Conservation (phyloP, 495 filamentous ascomycete species). For the Podospora conica region DNA sequence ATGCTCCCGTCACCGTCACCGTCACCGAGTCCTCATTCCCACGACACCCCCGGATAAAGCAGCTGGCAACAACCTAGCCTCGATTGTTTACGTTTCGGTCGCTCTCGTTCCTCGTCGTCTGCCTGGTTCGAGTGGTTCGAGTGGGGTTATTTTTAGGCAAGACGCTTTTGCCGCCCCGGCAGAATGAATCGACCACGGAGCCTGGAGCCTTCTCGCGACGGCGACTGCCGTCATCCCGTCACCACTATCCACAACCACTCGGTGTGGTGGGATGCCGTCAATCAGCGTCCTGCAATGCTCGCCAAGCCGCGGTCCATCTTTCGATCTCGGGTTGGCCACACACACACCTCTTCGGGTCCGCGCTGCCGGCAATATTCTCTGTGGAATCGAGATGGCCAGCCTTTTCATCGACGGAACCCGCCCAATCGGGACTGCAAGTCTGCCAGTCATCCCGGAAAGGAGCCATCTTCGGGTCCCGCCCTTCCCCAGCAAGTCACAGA, state of each 20-base stretch:
- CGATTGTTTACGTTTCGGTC: not conserved
- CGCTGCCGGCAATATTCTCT: not conserved
- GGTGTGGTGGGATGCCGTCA: not conserved
- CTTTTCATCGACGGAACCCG: not conserved
- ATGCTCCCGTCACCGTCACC: no score
- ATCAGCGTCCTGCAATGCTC: constrained; percentile 1
- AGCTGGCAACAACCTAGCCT: not conserved
- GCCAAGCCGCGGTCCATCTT: not conserved
- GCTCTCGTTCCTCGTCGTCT: not conserved
- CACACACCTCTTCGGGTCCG: not conserved
- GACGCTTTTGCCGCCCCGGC: constrained; percentile 16
- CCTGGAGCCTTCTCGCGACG: not conserved
- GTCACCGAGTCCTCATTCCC: not conserved
- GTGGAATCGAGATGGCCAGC: not conserved
- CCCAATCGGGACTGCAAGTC: constrained; percentile 2
- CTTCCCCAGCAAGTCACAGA: not conserved
- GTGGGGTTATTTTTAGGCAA: constrained; percentile 12
- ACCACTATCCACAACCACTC: not conserved
- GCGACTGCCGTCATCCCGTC: not conserved
- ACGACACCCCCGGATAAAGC: not conserved
- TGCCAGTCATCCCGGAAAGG: not conserved
- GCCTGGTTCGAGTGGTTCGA: not conserved
- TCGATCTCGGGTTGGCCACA: not conserved
- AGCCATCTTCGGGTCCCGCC: not conserved
- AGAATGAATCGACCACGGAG: constrained; percentile 14